Percentiles rank a stretch among this genome's conserved stretches.
Evolutionary conservation across 2,329 filamentous ascomycete species (phyloP).

Genomic region (Penicillium sp.): DNA sequence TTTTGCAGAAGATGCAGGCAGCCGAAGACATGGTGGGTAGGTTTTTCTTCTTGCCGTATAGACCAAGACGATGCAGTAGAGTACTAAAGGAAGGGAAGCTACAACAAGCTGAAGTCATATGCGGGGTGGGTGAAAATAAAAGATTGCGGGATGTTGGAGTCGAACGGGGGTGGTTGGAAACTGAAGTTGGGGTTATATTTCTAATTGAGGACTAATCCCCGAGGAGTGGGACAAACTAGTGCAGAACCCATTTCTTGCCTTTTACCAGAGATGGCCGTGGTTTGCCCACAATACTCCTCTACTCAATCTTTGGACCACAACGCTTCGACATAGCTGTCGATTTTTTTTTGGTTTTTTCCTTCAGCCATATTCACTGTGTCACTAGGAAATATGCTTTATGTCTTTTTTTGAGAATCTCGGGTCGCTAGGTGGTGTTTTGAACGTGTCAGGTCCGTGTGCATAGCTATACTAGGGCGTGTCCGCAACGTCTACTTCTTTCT

Average conservation of each 20-base stretch:
- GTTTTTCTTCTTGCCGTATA: background rate
- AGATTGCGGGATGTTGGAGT: conserved; percentile 12
- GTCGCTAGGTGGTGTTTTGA: background rate
- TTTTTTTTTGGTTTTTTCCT: conserved; percentile 29
- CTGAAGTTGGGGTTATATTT: conserved; percentile 9
- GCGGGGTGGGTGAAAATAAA: conserved; percentile 17
- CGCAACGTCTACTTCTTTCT: background rate
- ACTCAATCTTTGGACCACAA: conserved; percentile 53
- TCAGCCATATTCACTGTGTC: conserved; percentile 19
- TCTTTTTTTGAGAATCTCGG: background rate
- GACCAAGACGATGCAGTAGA: background rate
- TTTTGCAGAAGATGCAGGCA: conserved; percentile 94
- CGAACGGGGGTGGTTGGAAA: conserved; percentile 24
- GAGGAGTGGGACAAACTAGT: conserved; percentile 66
- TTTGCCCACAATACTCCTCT: conserved; percentile 56
- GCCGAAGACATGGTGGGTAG: conserved; percentile 39
- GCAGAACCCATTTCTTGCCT: conserved; percentile 70
- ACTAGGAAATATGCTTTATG: background rate
- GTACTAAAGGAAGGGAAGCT: background rate
- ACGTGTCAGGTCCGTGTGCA: background rate
- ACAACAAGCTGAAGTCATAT: conserved; percentile 15
- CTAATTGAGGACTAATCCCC: background rate
- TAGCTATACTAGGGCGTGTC: background rate
- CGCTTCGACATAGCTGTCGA: conserved; percentile 44
- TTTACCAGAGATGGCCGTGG: conserved; percentile 77